Percentiles rank a stretch among this genome's conserved stretches.
Conservation (phyloP, 805 yeast genomes). For the Saccharomyces jurei region DNA sequence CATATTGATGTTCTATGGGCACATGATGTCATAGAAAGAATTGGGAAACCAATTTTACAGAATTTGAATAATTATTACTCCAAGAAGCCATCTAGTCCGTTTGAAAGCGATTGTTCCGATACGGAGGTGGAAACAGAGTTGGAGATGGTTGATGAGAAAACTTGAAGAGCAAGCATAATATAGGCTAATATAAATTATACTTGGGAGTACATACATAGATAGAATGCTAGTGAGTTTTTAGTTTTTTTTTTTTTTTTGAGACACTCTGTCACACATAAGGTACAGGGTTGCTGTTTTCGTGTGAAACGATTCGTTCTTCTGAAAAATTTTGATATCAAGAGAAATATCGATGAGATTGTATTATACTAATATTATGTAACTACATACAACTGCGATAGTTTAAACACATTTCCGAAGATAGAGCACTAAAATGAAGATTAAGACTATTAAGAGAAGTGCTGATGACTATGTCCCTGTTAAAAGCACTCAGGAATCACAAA, state of each 20-base stretch:
- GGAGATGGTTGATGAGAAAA: neutral
- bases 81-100: neutral
- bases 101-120: neutral
- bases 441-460: conserved; percentile 80
- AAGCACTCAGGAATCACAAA: conserved; percentile 77
- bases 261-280: neutral
- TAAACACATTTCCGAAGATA: neutral
- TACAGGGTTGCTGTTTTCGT: neutral
- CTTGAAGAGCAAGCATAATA: neutral
- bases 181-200: neutral
- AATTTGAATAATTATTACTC: conserved; percentile 20
- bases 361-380: neutral
- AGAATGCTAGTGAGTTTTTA: neutral
- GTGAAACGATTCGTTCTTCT: neutral
- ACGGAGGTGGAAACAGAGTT: neutral
- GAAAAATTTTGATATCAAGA: neutral
- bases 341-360: neutral
- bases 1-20: conserved; percentile 97
- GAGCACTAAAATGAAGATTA: conserved; percentile 51
- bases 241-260: neutral
- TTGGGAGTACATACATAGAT: neutral
- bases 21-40: conserved; percentile 52
- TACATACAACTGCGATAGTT: neutral
- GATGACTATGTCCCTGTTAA: conserved; percentile 90
- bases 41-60: conserved; percentile 45